These are phyloP conservation scores for Vitellaria paradoxa DNA, from an alignment of 179 eudicot genomes.

Conservation along the genomic window DNA sequence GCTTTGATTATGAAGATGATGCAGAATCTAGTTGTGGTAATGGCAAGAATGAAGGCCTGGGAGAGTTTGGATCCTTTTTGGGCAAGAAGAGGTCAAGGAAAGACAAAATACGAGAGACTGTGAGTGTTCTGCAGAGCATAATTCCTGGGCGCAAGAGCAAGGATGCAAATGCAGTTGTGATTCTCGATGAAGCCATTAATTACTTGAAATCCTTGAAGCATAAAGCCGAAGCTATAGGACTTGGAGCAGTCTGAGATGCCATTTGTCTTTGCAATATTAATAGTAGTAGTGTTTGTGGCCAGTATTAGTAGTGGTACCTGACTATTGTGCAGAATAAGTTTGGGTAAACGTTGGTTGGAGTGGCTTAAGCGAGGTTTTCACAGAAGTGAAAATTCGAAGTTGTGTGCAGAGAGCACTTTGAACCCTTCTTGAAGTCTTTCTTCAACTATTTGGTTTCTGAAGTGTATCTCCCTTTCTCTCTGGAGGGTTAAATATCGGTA, in stretches of 20 bases:
- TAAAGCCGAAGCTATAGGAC: slow-evolving; percentile 57
- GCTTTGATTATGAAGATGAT: slow-evolving; percentile 48
- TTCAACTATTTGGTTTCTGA: slow-evolving; percentile 7
- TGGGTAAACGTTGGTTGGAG: background rate
- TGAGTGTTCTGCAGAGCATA: slow-evolving; percentile 57
- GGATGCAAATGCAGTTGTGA: slow-evolving; percentile 39
- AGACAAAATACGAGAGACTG: slow-evolving; percentile 60
- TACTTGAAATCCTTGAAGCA: slow-evolving; percentile 59
- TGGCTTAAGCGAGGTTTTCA: background rate
- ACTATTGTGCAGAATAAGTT: slow-evolving; percentile 10
- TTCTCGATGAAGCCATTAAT: slow-evolving; percentile 79
- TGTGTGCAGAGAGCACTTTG: background rate
- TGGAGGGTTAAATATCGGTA: background rate
- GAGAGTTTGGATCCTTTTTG: slow-evolving; percentile 17
- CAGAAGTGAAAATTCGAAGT: background rate
- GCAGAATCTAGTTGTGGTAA: slow-evolving; percentile 69
- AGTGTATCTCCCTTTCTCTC: background rate
- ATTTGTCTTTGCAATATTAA: background rate
- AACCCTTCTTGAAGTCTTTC: background rate
- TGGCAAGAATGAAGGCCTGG: slow-evolving; percentile 15
- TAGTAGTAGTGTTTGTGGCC: background rate
- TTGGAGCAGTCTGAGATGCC: slow-evolving; percentile 33
- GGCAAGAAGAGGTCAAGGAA: slow-evolving; percentile 44
- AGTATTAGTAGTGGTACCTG: background rate
- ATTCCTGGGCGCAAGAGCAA: slow-evolving; percentile 63